These are phyloP conservation scores for Tricholoma sp. DNA, from an alignment of 768 basidiomycete species.

Conservation along the genomic window DNA sequence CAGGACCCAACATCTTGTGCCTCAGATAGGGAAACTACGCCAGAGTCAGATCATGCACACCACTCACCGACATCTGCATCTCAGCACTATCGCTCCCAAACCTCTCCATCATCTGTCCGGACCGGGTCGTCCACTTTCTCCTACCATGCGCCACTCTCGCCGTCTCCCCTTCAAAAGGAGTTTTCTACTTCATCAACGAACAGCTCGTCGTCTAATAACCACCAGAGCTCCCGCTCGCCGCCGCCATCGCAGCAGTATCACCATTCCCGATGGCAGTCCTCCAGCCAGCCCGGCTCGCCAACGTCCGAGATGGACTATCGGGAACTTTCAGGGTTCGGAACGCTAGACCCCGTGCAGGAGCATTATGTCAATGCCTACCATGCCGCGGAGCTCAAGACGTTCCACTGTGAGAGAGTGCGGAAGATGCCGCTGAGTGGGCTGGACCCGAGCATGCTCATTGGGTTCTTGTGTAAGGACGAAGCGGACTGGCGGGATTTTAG, in stretches of 20 bases:
- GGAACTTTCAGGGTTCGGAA: conserved; percentile 5
- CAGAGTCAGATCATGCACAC: conserved; percentile 17
- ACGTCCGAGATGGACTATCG: conserved; percentile 17
- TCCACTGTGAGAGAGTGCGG: conserved; percentile 94
- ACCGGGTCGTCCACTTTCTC: conserved; percentile 50
- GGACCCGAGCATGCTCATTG: conserved; percentile 96
- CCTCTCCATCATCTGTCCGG: conserved; percentile 47
- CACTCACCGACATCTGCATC: conserved; percentile 6
- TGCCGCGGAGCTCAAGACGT: conserved; percentile 71
- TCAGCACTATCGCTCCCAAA: conserved; percentile 33
- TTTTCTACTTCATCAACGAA: conserved; percentile 33
- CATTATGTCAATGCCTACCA: conserved; percentile 75
- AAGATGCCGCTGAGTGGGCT: conserved; percentile 91
- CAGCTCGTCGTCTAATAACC: conserved; percentile 20
- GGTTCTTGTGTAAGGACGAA: conserved; percentile 83
- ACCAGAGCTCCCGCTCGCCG: conserved; percentile 15
- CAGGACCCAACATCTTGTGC: conserved; percentile 10
- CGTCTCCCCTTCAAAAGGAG: conserved; percentile 63
- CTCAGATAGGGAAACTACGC: conserved; percentile 10
- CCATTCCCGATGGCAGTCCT: conserved; percentile 16
- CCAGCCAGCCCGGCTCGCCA: conserved; percentile 30
- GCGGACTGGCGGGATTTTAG: conserved; percentile 83
- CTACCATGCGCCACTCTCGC: conserved; percentile 54
- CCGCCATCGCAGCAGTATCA: conserved; percentile 14
- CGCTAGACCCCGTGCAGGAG: conserved; percentile 44